Base-by-base conservation (phyloP, 2,329 filamentous ascomycete species). In the Samsoniella hepiali region DNA sequence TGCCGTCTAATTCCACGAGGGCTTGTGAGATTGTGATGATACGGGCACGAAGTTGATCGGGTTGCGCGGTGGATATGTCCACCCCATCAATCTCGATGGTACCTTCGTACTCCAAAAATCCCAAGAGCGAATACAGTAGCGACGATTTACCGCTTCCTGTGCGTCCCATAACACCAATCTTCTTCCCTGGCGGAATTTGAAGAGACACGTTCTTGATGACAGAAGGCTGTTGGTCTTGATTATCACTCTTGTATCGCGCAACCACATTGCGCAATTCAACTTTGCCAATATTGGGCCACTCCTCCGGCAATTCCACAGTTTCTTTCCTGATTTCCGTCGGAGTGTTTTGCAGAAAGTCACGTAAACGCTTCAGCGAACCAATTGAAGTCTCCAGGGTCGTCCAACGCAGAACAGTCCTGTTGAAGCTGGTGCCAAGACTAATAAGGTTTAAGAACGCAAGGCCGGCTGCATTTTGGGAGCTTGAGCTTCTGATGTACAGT, bases 1-100 rank as follows among this genome's bases (percentile, higher is more conserved):
- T 45, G 5, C 59, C 59, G 1, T 55, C 50, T 27, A 69, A 67
- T 27, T 62, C 63, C 13, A 68, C 64, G 34, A 68, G 53, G 55
- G 54, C 66, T 65, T 68, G 69, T 8, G 67, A 67, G 47, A 70
- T 66, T n/a, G 57, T 66, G 9, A 69, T 29, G 17, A 62, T 40
- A 6, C 51, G 40, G 2, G 59, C 9, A 1, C 59, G 59, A 5
- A 62, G 50, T 7, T 54, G 9, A 55, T 62, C 42, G 8, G 17
- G 32, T 13, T 42, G 50, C 11, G 27, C 51, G n/a, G n/a, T 56
- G 0, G n/a, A 10, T 5, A 62, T 45, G 22, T 62, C 27, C 8
- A 62, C 15, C 1, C 59, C 59, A 15, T 62, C 59, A 62, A 62
- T 62, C 8, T 40, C 3, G 32, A 62, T 62, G 1, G 51, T 13